Base-by-base conservation (phyloP, 495 filamentous ascomycete species). In the Rostrohypoxylon terebratum region DNA sequence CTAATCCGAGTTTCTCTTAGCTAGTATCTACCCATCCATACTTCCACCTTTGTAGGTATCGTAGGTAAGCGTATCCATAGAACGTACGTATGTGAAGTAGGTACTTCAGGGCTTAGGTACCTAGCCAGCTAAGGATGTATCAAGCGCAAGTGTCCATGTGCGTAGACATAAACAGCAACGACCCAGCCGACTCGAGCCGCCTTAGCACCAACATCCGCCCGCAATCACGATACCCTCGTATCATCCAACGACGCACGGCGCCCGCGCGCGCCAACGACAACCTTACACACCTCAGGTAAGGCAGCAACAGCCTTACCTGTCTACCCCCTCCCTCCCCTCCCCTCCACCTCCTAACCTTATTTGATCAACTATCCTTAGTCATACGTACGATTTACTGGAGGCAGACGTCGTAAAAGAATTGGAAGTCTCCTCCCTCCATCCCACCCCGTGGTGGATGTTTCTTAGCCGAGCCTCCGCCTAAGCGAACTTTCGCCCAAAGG, bases 261-360 rank as follows among this genome's bases (percentile, higher is more conserved):
- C 42, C n/a, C 42, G 16, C 9, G 3, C 42, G 42, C 18, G 18
- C 42, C 42, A 45, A 45, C 42, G 18, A 7, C 42, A 45, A 45
- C 16, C n/a, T 7, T 13, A 45, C 42, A 14, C 13, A 42, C 42
- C 42, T 18, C 40, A 45, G 42, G 42, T 45, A 45, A 45, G 42
- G 42, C 42, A 45, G n/a, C 42, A 45, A 45, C 42, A 45, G 42
- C 42, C 42, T 45, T 45, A 45, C 42, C 42, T 6, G 14, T 42
- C 8, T 20, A 28, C n/a, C 42, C n/a, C 42, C 4, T 45, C 40
- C 40, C 40, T 44, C 14, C 13, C 42, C 42, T 6, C 13, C n/a
- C 8, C 8, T 28, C n/a, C 42, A 28, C 40, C 14, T n/a, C 13
- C 42, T 45, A 45, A 45, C 42, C 42, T 20, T 45, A 45, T 45